Evolutionary conservation across 2,329 filamentous ascomycete species (phyloP), one percentile per base, ranked within the genome.

Genomic region (Fusarium sarcochroum): DNA sequence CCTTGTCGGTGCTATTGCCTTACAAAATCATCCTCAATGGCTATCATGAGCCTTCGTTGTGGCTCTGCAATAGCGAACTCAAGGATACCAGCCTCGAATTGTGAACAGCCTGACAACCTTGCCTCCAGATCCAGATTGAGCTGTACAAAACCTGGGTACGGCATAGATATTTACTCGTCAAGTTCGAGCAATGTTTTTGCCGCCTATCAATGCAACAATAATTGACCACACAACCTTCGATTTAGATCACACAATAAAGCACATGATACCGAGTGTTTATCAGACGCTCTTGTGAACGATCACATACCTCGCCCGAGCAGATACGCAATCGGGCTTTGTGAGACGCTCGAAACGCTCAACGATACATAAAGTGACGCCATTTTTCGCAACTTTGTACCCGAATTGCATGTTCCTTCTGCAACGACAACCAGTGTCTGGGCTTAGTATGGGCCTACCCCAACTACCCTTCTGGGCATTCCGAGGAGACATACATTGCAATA

Each of bases 301-400:
- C 40, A 53, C 27, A 30, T 30, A 62, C 20, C 20, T 66, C 44
- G 17, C 25, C 40, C 37, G 54, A 54, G 44, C 45, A 69, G 52
- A 58, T 62, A 38, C 62, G 66, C 61, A 67, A 59, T 63, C 52
- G 47, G 32, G 42, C 21, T 60, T 60, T 57, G 67, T 70, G 58
- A 68, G 60, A 68, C 63, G 53, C 67, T 67, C 49, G 63, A 73
- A 69, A 63, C 66, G 61, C 58, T 56, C 46, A 35, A 51, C 49
- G 59, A 58, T 34, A 48, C 58, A 63, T 60, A 20, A 51, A 69
- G 71, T 74, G 71, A 74, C 70, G 71, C 69, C 69, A 73, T 74
- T 27, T 55, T 60, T 68, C 54, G 68, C 63, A 69, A 68, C 53
- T 59, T 20, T 47, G 50, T 49, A 45, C 52, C 60, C 57, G 47